Percentiles rank a stretch among this genome's conserved stretches.
Conservation (phyloP, 108 stramenopile species). For the Cylindrotheca closterium region DNA sequence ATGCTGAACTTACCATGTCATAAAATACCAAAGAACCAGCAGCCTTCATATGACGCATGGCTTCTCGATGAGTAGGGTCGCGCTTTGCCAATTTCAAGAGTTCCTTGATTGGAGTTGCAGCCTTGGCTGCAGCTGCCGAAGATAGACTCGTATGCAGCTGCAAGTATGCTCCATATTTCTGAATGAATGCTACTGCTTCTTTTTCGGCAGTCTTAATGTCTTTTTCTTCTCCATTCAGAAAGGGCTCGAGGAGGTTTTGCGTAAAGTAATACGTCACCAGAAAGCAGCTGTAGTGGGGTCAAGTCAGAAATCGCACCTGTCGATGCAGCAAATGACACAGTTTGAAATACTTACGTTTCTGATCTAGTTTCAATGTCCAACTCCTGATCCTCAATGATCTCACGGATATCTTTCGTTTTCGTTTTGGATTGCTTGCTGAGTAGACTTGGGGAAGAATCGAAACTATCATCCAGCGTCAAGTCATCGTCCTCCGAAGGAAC, state of each 20-base stretch:
- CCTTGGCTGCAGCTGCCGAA: slow-evolving; percentile 48
- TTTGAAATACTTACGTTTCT: slow-evolving; percentile 65
- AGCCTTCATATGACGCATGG: slow-evolving; percentile 53
- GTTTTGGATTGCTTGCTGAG: slow-evolving; percentile 12
- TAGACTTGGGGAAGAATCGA: slow-evolving; percentile 22
- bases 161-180: slow-evolving; percentile 75
- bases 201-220: slow-evolving; percentile 28
- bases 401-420: slow-evolving; percentile 47
- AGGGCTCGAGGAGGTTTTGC: slow-evolving; percentile 35
- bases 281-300: slow-evolving; percentile 46
- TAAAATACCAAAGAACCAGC: slow-evolving; percentile 58
- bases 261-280: slow-evolving; percentile 83
- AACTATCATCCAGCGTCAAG: slow-evolving; percentile 52
- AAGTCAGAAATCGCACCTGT: too few species aligned
- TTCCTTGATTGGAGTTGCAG: slow-evolving; percentile 38
- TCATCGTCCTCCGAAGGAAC: slow-evolving; percentile 23
- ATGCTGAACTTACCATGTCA: slow-evolving; percentile 54
- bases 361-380: slow-evolving; percentile 62
- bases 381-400: slow-evolving; percentile 70
- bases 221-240: neutral
- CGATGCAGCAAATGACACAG: too few species aligned
- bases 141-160: slow-evolving; percentile 66
- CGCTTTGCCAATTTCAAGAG: slow-evolving; percentile 59
- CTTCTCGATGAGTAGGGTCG: slow-evolving; percentile 72
- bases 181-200: slow-evolving; percentile 40